A percentile compares a stretch with the other conserved stretches of the same genome.
These are phyloP conservation scores for Umbilicaria muhlenbergii DNA, from an alignment of 495 filamentous ascomycete genomes.

Conservation along the genomic window DNA sequence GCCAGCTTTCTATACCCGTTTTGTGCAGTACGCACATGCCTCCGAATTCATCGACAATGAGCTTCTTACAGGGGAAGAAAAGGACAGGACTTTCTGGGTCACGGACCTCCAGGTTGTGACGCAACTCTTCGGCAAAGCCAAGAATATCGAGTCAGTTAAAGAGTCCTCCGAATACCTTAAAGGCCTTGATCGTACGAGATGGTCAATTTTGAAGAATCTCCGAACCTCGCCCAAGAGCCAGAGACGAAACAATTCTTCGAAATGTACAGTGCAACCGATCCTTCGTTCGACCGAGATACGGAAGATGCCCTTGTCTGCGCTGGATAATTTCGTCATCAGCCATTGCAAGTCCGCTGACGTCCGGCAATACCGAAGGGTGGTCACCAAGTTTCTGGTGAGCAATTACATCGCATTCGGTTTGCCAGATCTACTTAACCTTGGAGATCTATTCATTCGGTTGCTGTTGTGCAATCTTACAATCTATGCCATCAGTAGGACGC, in stretches of 20 bases:
- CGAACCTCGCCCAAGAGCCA: neutral
- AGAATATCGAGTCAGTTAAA: neutral
- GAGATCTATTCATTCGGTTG: no score
- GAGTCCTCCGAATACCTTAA: neutral
- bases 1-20: slow-evolving; percentile 43
- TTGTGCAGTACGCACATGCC: slow-evolving; percentile 35
- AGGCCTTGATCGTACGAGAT: neutral
- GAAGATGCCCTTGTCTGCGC: slow-evolving; percentile 1
- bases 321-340: slow-evolving; percentile 8
- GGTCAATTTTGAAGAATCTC: neutral
- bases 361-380: slow-evolving; percentile 7
- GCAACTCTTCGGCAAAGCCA: slow-evolving; percentile 15
- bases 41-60: slow-evolving; percentile 36
- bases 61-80: slow-evolving; percentile 14
- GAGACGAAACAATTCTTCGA: neutral
- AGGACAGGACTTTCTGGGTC: slow-evolving; percentile 34
- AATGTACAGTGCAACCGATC: slow-evolving; percentile 1
- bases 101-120: slow-evolving; percentile 29
- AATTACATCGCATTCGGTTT: slow-evolving; percentile 13
- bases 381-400: slow-evolving; percentile 11
- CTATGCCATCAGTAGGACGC: no score
- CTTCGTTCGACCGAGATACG: neutral
- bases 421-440: slow-evolving; percentile 8
- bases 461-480: no score
- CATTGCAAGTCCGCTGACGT: neutral